A percentile compares a stretch with the other conserved stretches of the same genome.
Evolutionary conservation across 371 early-diverging fungal species (phyloP).

Genomic region (Mucor saturninus): DNA sequence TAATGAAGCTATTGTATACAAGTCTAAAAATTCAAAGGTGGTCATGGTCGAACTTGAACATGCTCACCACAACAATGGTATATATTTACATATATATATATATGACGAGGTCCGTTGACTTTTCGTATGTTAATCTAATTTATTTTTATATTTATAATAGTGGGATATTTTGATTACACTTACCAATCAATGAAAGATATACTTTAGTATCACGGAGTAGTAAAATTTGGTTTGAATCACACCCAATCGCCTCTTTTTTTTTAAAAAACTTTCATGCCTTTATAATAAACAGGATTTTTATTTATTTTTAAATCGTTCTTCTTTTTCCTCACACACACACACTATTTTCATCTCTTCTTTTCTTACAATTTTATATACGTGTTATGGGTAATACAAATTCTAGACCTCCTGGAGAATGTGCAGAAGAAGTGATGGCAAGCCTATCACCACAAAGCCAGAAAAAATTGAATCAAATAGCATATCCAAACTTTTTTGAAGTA

Average conservation of each 20-base stretch:
- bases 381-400: constrained; percentile 18
- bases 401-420: constrained; percentile 3
- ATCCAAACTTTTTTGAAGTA: constrained; percentile 10
- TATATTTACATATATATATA: background rate
- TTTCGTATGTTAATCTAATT: background rate
- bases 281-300: constrained; percentile 2
- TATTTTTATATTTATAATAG: constrained; percentile 23
- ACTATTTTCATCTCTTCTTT: background rate
- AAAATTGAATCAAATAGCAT: constrained; percentile 10
- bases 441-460: constrained; percentile 8
- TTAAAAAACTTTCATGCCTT: constrained; percentile 1
- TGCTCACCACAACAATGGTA: constrained; percentile 54
- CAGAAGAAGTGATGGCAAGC: constrained; percentile 17
- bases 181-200: constrained; percentile 37
- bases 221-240: constrained; percentile 10
- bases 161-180: constrained; percentile 46
- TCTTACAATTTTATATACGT: background rate
- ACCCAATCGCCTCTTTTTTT: constrained; percentile 11
- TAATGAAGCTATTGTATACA: constrained; percentile 41
- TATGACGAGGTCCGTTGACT: too few relatives aligned
- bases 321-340: background rate
- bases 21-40: constrained; percentile 2
- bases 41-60: constrained; percentile 32
- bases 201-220: constrained; percentile 3
- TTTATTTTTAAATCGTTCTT: background rate